Evolutionary conservation across 805 yeast species (phyloP).

Genomic region (Candida maris): DNA sequence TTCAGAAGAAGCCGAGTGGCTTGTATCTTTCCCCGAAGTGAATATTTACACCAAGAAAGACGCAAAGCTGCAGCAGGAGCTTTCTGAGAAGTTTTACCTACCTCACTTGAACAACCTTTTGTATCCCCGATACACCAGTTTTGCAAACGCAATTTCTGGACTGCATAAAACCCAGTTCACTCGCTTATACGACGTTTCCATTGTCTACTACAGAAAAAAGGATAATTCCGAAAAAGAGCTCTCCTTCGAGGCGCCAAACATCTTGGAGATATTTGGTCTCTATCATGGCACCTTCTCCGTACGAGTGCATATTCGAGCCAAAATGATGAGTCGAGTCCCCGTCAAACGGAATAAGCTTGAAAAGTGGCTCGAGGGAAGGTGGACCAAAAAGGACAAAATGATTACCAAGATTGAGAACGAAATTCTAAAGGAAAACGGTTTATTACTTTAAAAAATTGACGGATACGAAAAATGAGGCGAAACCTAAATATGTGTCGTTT

Average conservation of each 20-base stretch:
- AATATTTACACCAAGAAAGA: conserved; percentile 56
- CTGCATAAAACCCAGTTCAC: conserved; percentile 38
- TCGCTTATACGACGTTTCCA: conserved; percentile 54
- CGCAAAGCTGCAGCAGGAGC: conserved; percentile 46
- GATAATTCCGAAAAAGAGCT: conserved; percentile 6
- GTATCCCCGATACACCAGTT: conserved; percentile 72
- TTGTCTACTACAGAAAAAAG: conserved; percentile 36
- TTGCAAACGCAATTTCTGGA: conserved; percentile 46
- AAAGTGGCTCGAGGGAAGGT: conserved; percentile 69
- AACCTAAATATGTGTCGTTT: conserved; percentile 29
- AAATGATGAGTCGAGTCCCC: conserved; percentile 46
- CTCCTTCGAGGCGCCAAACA: conserved; percentile 34
- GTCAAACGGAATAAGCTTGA: conserved; percentile 53
- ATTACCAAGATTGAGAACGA: conserved; percentile 37
- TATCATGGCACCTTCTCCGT: conserved; percentile 32
- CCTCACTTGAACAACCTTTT: conserved; percentile 58
- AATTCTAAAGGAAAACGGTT: conserved; percentile 8
- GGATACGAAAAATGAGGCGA: background rate
- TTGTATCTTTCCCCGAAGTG: conserved; percentile 83
- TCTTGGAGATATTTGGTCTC: conserved; percentile 36
- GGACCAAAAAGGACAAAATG: conserved; percentile 66
- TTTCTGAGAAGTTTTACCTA: conserved; percentile 55
- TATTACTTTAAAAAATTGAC: background rate
- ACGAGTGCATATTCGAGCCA: conserved; percentile 46
- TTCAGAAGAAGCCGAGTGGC: conserved; percentile 47